phyloP scores from a whole-genome alignment of 75 land plant genomes.

The Pinus tabuliformis region DNA sequence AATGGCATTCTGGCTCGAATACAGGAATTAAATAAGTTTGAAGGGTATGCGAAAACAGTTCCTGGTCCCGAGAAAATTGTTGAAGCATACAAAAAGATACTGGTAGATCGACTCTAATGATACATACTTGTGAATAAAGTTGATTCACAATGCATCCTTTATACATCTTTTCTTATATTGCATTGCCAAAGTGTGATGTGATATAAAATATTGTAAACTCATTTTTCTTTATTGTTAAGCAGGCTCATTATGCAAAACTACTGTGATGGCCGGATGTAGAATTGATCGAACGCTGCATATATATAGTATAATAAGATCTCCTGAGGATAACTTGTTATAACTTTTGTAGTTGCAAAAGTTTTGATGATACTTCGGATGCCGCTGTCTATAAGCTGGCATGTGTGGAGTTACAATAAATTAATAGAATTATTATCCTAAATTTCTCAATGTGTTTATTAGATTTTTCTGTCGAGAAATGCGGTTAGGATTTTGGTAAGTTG shows the following conservation, averaged over 20 bases:
- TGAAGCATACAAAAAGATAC: slow-evolving; percentile 18
- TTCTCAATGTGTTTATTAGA: too few species aligned
- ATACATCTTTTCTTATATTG: not conserved
- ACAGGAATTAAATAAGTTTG: slow-evolving; percentile 63
- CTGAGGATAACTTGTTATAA: too few species aligned
- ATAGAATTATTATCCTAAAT: too few species aligned
- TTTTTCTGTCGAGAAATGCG: too few species aligned
- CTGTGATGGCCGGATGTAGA: not conserved
- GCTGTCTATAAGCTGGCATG: too few species aligned
- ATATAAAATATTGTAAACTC: not conserved
- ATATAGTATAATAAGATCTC: too few species aligned
- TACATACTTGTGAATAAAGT: not conserved
- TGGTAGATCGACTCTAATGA: not conserved
- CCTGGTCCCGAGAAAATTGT: slow-evolving; percentile 38
- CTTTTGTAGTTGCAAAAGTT: too few species aligned
- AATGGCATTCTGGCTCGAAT: not conserved
- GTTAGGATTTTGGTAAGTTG: too few species aligned
- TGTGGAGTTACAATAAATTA: too few species aligned
- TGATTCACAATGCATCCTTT: not conserved
- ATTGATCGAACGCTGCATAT: too few species aligned
- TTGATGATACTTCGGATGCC: too few species aligned
- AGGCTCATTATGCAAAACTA: not conserved
- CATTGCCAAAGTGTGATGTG: too few species aligned
- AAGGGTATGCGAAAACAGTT: slow-evolving; percentile 51
- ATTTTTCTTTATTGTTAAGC: not conserved